Percentiles rank a stretch among this genome's conserved stretches.
Evolutionary conservation across 2,329 filamentous ascomycete species (phyloP).

Genomic region (Trichoderma sp.): DNA sequence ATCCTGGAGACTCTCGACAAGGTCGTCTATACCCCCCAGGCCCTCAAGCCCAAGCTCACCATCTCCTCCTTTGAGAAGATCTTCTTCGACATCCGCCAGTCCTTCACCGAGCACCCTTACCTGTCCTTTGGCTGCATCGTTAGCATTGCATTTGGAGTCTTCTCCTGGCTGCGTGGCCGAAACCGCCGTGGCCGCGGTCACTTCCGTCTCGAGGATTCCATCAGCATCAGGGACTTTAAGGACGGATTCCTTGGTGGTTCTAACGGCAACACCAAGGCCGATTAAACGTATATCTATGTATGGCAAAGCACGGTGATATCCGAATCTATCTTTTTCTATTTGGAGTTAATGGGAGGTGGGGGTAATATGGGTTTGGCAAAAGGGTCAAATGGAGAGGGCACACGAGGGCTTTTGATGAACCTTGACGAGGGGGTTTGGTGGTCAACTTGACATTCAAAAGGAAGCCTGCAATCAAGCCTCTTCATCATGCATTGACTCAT

Average conservation of each 20-base stretch:
- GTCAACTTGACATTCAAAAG: neutral
- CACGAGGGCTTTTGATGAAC: neutral
- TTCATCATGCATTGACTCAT: neutral
- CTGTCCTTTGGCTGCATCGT: slow-evolving; percentile 56
- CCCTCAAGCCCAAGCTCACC: slow-evolving; percentile 75
- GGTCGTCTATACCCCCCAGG: slow-evolving; percentile 64
- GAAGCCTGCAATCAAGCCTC: neutral
- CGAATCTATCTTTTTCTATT: slow-evolving; percentile 17
- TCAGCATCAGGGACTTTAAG: slow-evolving; percentile 53
- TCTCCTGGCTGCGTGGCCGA: slow-evolving; percentile 54
- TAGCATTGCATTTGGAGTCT: slow-evolving; percentile 51
- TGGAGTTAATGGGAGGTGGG: slow-evolving; percentile 16
- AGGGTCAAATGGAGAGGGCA: neutral
- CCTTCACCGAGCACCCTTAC: slow-evolving; percentile 58
- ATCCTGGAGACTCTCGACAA: slow-evolving; percentile 84
- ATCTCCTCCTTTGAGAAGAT: slow-evolving; percentile 68
- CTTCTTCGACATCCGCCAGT: slow-evolving; percentile 62
- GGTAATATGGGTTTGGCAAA: slow-evolving; percentile 6
- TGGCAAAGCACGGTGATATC: neutral
- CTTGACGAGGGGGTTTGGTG: neutral
- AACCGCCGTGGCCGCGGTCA: slow-evolving; percentile 53
- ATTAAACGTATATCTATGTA: slow-evolving; percentile 24
- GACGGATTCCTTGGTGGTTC: slow-evolving; percentile 58
- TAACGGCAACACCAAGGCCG: slow-evolving; percentile 36
- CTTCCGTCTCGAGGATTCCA: slow-evolving; percentile 60